phyloP scores from a whole-genome alignment of 148 eudicot genomes.

The Camellia lanceoleosa region DNA sequence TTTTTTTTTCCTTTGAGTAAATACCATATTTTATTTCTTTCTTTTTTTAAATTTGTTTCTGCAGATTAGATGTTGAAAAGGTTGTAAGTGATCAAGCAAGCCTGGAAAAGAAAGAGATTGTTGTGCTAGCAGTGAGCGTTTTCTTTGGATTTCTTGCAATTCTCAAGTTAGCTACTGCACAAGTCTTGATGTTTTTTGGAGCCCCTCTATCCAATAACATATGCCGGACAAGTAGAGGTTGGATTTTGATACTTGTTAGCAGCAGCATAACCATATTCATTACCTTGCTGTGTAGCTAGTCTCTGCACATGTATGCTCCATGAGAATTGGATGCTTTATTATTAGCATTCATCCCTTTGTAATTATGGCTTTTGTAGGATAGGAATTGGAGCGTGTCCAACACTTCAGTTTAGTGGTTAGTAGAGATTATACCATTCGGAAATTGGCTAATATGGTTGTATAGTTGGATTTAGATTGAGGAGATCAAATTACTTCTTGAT shows the following conservation, averaged over 20 bases:
- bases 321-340: not conserved
- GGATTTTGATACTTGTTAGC: conserved; percentile 55
- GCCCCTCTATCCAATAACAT: conserved; percentile 27
- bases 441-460: not conserved
- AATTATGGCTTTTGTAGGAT: not conserved
- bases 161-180: conserved; percentile 51
- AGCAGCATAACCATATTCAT: conserved; percentile 61
- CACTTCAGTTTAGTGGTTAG: not conserved
- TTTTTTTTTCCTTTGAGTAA: no score
- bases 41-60: conserved; percentile 6
- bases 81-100: conserved; percentile 56
- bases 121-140: conserved; percentile 55
- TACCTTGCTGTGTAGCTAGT: conserved; percentile 36
- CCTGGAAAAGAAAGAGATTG: conserved; percentile 69
- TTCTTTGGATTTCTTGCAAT: conserved; percentile 58
- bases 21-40: not conserved
- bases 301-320: not conserved
- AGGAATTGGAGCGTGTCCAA: not conserved
- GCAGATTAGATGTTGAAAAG: conserved; percentile 69
- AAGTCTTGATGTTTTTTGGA: conserved; percentile 34
- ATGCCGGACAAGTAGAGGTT: conserved; percentile 33
- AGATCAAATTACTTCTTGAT: not conserved
- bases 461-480: conserved; percentile 3
- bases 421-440: not conserved
- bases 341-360: not conserved